Conservation (phyloP, 768 basidiomycete species). For the Phaeotremella skinneri region DNA sequence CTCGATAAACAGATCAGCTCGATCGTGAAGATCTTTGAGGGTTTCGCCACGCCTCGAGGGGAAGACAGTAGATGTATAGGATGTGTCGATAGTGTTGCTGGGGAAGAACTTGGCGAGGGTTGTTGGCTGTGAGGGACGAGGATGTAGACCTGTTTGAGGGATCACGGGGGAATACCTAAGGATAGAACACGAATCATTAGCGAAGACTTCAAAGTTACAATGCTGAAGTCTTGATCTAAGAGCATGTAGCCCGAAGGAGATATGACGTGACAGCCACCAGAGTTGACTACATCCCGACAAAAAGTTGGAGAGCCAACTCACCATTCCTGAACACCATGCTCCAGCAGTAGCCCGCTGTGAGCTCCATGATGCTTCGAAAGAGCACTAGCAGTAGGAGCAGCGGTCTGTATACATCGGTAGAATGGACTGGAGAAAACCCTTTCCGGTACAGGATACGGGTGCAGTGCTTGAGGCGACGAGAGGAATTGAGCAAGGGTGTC, state of each 20-base stretch:
- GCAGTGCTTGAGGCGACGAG: conserved; percentile 21
- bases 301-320: conserved; percentile 21
- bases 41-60: conserved; percentile 48
- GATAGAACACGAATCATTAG: background rate
- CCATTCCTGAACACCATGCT: conserved; percentile 51
- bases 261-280: too few relatives aligned
- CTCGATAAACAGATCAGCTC: conserved; percentile 41
- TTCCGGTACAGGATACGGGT: conserved; percentile 44
- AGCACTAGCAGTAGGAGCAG: conserved; percentile 28
- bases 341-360: conserved; percentile 30
- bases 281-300: too few relatives aligned
- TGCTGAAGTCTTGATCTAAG: too few relatives aligned
- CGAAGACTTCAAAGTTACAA: background rate
- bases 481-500: conserved; percentile 37
- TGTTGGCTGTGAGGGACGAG: conserved; percentile 35
- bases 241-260: too few relatives aligned
- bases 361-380: conserved; percentile 12
- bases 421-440: conserved; percentile 47
- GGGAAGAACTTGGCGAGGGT: conserved; percentile 40
- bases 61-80: conserved; percentile 45
- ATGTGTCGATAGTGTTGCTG: conserved; percentile 15
- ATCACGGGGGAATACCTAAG: conserved; percentile 49
- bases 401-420: conserved; percentile 51
- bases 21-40: conserved; percentile 40
- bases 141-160: conserved; percentile 47